Conservation (phyloP, 805 yeast genomes). For the Saturnispora hagleri region DNA sequence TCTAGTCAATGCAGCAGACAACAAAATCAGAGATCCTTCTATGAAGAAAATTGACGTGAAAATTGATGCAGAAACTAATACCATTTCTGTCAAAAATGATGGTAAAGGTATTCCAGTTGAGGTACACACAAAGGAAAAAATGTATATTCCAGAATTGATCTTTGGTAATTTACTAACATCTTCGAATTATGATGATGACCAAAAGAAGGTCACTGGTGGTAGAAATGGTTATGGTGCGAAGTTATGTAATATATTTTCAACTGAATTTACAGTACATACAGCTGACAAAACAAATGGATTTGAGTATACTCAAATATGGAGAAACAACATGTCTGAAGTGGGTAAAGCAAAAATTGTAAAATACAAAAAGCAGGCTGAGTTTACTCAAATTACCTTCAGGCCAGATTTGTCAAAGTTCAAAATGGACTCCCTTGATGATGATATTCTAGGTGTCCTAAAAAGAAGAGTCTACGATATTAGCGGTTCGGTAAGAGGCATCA, state of each 20-base stretch:
- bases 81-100: conserved; percentile 78
- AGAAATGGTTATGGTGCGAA: conserved; percentile 98
- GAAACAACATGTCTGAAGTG: conserved; percentile 71
- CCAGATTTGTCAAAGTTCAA: conserved; percentile 82
- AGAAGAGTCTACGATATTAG: conserved; percentile 94
- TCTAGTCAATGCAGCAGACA: conserved; percentile 96
- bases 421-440: conserved; percentile 79
- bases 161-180: conserved; percentile 93
- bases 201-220: conserved; percentile 96
- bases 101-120: conserved; percentile 95
- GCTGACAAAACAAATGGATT: conserved; percentile 61
- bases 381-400: conserved; percentile 76
- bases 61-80: conserved; percentile 65
- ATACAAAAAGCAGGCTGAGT: conserved; percentile 56
- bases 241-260: conserved; percentile 90
- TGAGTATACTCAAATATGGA: conserved; percentile 77
- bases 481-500: conserved; percentile 82
- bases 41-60: conserved; percentile 84
- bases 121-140: conserved; percentile 82
- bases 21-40: conserved; percentile 85
- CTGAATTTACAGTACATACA: conserved; percentile 79
- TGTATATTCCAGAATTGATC: conserved; percentile 91
- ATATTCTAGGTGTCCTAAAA: conserved; percentile 71
- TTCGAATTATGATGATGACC: conserved; percentile 90
- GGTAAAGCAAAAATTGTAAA: conserved; percentile 65